phyloP scores from a whole-genome alignment of 1,139 yeast genomes.

The Hyphopichia wangnamkhiaoensis region DNA sequence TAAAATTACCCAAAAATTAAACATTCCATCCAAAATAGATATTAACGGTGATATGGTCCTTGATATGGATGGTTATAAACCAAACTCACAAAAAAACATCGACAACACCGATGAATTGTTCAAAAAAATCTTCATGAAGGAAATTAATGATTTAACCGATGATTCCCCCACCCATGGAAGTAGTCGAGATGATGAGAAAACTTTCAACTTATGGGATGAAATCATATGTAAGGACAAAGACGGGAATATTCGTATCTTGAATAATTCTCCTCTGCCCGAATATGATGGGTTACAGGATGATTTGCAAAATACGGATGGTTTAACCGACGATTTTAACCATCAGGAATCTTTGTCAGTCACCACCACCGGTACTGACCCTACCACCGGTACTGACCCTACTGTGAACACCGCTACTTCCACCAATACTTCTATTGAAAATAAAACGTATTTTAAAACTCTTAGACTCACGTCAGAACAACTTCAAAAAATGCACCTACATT shows the following conservation, averaged over 20 bases:
- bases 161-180: conserved; percentile 17
- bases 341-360: too few relatives aligned
- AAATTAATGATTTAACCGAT: conserved; percentile 28
- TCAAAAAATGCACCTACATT: conserved; percentile 65
- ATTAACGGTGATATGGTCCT: conserved; percentile 87
- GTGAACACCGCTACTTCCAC: too few relatives aligned
- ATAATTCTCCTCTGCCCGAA: conserved; percentile 17
- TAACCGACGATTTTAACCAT: too few relatives aligned
- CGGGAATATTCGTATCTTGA: conserved; percentile 67
- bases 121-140: conserved; percentile 68
- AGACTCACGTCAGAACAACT: conserved; percentile 91
- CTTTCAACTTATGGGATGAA: conserved; percentile 34
- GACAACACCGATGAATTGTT: conserved; percentile 71
- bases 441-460: conserved; percentile 76
- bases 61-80: conserved; percentile 96
- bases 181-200: conserved; percentile 21
- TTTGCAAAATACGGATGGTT: conserved; percentile 5
- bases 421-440: too few relatives aligned
- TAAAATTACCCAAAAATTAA: conserved; percentile 68
- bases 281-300: conserved; percentile 12
- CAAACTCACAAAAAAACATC: conserved; percentile 70
- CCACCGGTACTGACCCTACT: too few relatives aligned
- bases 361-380: too few relatives aligned
- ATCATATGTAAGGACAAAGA: conserved; percentile 56
- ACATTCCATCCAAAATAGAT: conserved; percentile 87